These are phyloP conservation scores for Salisapilia sapeloensis DNA, from an alignment of 352 stramenopile species.

Conservation along the genomic window DNA sequence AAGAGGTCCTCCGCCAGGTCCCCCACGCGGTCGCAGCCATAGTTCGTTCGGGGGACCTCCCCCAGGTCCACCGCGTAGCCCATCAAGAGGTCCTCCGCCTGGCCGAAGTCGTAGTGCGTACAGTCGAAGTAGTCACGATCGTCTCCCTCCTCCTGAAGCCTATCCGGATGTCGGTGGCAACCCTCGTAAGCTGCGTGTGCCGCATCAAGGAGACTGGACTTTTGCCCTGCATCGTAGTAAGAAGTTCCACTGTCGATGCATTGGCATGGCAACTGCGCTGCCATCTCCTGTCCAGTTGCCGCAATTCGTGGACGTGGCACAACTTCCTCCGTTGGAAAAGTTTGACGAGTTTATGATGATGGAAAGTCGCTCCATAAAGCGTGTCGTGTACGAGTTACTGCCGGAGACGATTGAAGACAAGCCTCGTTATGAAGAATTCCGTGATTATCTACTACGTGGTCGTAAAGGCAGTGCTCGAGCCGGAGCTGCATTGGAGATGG, in stretches of 20 bases:
- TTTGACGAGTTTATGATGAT: slow-evolving; percentile 52
- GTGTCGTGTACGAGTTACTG: slow-evolving; percentile 49
- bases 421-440: slow-evolving; percentile 39
- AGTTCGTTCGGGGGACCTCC: background rate
- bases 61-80: background rate
- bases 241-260: slow-evolving; percentile 26
- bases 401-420: slow-evolving; percentile 33
- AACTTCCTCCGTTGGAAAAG: slow-evolving; percentile 37
- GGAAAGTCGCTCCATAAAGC: slow-evolving; percentile 20
- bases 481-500: slow-evolving; percentile 35
- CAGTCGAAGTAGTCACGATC: background rate
- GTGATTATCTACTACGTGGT: slow-evolving; percentile 38
- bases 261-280: slow-evolving; percentile 12
- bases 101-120: background rate
- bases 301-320: slow-evolving; percentile 34
- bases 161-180: background rate
- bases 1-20: background rate
- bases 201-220: slow-evolving; percentile 9
- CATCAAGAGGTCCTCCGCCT: background rate
- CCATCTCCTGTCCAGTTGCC: slow-evolving; percentile 14
- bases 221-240: slow-evolving; percentile 36
- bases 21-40: background rate
- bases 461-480: slow-evolving; percentile 23
- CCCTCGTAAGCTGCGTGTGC: slow-evolving; percentile 1
- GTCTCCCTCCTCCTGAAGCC: background rate